These are phyloP conservation scores for Symbiodinium natans DNA, from an alignment of 73 alveolate species.

Conservation along the genomic window DNA sequence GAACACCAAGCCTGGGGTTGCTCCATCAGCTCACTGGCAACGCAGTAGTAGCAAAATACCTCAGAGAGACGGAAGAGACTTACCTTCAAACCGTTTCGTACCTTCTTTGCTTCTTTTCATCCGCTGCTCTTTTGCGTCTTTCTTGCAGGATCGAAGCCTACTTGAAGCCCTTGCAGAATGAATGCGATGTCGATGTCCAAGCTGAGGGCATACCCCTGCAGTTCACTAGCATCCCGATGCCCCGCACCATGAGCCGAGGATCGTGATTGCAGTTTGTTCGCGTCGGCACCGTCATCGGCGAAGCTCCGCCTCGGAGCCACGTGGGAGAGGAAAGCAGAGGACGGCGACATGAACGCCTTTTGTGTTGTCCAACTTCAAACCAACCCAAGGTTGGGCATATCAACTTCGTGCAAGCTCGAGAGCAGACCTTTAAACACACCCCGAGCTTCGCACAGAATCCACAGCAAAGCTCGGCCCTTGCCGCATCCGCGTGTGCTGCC, in stretches of 20 bases:
- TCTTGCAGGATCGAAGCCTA: too few species aligned
- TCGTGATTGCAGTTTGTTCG: slow-evolving; percentile 70
- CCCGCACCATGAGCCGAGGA: neutral
- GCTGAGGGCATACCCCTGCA: too few species aligned
- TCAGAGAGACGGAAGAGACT: neutral
- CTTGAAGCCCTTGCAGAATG: too few species aligned
- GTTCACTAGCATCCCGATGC: too few species aligned
- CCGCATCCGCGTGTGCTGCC: neutral
- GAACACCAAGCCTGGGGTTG: slow-evolving; percentile 22
- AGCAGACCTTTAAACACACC: too few species aligned
- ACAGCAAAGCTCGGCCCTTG: neutral
- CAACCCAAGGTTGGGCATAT: neutral
- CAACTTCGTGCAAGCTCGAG: too few species aligned
- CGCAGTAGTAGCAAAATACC: slow-evolving; percentile 85
- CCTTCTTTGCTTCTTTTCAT: too few species aligned
- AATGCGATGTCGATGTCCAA: too few species aligned
- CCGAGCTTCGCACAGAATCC: slow-evolving; percentile 10
- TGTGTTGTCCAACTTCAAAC: too few species aligned
- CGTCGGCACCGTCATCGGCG: slow-evolving; percentile 54
- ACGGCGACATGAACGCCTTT: neutral
- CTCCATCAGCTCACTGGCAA: slow-evolving; percentile 86
- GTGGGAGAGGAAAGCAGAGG: neutral
- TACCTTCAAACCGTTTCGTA: too few species aligned
- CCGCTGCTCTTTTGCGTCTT: too few species aligned
- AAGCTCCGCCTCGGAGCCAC: neutral